These are phyloP conservation scores for Pelargonium myrrhifolium DNA, from an alignment of 441 rosid genomes.

Conservation along the genomic window DNA sequence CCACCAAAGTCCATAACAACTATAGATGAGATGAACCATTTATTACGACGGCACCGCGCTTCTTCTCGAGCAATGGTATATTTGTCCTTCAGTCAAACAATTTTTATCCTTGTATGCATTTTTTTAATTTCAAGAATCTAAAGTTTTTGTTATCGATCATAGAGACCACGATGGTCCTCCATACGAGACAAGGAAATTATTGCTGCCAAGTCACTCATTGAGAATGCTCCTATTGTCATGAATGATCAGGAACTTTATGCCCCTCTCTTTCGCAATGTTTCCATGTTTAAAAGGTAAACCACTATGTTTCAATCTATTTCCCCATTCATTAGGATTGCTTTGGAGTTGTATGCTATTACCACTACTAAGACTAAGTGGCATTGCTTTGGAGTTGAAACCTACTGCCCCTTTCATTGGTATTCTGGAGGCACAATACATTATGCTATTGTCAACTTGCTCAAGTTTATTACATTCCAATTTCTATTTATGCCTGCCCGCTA, in stretches of 20 bases:
- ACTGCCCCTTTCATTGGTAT: background rate
- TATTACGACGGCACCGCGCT: conserved; percentile 40
- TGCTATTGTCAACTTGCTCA: background rate
- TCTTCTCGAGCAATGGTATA: conserved; percentile 74
- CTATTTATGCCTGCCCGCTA: background rate
- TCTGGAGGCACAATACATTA: background rate
- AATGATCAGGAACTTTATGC: conserved; percentile 63
- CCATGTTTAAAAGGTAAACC: conserved; percentile 69
- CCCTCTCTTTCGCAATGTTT: conserved; percentile 72
- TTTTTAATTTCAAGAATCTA: conserved; percentile 12
- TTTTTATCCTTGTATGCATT: conserved; percentile 12
- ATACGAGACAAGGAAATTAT: conserved; percentile 58
- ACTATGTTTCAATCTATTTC: background rate
- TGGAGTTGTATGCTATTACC: too few species aligned
- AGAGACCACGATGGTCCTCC: conserved; percentile 87
- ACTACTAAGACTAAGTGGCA: background rate
- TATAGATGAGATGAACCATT: conserved; percentile 56
- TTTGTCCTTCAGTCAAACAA: background rate
- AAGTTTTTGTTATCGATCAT: conserved; percentile 19
- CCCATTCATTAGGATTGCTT: background rate
- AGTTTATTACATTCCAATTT: background rate
- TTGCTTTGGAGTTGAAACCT: background rate
- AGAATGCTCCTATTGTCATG: conserved; percentile 39
- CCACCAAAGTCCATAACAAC: conserved; percentile 74
- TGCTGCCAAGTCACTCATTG: conserved; percentile 57